Evolutionary conservation across 768 basidiomycete species (phyloP).

Genomic region (Lactarius tabidus): DNA sequence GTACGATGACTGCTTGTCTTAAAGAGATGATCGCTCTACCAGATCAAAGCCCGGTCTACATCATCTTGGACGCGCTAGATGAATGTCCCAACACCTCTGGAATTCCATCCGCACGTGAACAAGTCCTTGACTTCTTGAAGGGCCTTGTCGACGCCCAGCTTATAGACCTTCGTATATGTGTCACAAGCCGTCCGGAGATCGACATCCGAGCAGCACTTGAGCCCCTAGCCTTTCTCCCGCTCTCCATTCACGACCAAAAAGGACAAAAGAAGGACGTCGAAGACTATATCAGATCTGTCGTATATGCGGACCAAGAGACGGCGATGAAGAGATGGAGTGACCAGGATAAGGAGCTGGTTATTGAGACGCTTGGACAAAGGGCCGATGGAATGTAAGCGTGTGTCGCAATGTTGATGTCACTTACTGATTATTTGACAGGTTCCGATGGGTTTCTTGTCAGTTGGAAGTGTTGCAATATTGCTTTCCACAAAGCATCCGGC

Average conservation of each 20-base stretch:
- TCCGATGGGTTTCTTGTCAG: neutral
- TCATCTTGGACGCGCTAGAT: neutral
- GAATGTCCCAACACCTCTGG: neutral
- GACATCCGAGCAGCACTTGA: neutral
- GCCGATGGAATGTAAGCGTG: neutral
- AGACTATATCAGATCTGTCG: neutral
- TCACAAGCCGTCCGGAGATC: neutral
- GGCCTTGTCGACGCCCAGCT: neutral
- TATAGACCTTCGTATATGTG: neutral
- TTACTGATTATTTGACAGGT: neutral
- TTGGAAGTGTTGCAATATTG: neutral
- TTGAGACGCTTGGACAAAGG: neutral
- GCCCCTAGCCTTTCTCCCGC: neutral
- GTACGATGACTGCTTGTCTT: neutral
- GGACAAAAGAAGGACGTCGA: neutral
- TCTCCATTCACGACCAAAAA: neutral
- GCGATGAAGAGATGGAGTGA: neutral
- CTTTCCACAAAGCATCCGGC: neutral
- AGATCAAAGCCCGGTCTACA: neutral
- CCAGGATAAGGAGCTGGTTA: neutral
- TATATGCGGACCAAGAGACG: neutral
- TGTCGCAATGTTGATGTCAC: neutral
- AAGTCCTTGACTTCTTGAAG: neutral
- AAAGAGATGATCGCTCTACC: neutral
- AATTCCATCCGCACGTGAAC: neutral